phyloP scores from a whole-genome alignment of 305 asterid species.

The Fraxinus greggii region DNA sequence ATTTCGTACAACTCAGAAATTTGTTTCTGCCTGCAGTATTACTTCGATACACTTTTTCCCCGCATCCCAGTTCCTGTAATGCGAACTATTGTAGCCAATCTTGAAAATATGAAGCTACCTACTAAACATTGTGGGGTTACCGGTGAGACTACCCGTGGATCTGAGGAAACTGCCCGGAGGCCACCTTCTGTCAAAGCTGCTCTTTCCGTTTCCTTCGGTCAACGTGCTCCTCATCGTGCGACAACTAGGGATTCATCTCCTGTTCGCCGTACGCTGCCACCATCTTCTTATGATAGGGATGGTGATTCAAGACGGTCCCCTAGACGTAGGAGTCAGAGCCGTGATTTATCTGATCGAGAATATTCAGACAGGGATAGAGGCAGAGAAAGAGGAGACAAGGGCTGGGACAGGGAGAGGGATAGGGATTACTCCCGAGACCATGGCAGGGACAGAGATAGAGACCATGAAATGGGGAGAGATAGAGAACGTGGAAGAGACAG shows the following conservation, averaged over 20 bases:
- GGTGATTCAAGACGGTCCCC: constrained; percentile 63
- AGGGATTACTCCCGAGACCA: not conserved
- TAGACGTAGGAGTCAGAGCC: constrained; percentile 59
- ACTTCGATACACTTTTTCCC: constrained; percentile 89
- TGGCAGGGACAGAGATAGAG: constrained; percentile 39
- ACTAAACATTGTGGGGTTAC: constrained; percentile 81
- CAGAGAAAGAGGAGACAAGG: constrained; percentile 21
- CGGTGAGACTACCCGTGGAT: constrained; percentile 85
- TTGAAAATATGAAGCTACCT: constrained; percentile 84
- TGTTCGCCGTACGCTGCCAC: constrained; percentile 66
- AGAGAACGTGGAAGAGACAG: constrained; percentile 28
- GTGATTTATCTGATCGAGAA: constrained; percentile 66
- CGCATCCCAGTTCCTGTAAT: constrained; percentile 88
- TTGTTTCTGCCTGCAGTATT: constrained; percentile 67
- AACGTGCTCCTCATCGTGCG: constrained; percentile 98
- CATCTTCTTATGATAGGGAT: constrained; percentile 51
- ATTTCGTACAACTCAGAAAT: constrained; percentile 14
- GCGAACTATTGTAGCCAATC: constrained; percentile 65
- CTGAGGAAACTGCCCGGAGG: constrained; percentile 92
- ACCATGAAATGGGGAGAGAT: constrained; percentile 24
- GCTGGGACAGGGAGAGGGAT: not conserved
- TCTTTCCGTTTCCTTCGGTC: constrained; percentile 96
- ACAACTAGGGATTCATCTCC: constrained; percentile 97
- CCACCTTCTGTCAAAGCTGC: constrained; percentile 99
- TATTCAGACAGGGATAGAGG: constrained; percentile 41